Percentiles rank a stretch among this genome's conserved stretches.
Evolutionary conservation across 768 basidiomycete genomes (phyloP).

Genomic region (Leccinum disarticulatum): DNA sequence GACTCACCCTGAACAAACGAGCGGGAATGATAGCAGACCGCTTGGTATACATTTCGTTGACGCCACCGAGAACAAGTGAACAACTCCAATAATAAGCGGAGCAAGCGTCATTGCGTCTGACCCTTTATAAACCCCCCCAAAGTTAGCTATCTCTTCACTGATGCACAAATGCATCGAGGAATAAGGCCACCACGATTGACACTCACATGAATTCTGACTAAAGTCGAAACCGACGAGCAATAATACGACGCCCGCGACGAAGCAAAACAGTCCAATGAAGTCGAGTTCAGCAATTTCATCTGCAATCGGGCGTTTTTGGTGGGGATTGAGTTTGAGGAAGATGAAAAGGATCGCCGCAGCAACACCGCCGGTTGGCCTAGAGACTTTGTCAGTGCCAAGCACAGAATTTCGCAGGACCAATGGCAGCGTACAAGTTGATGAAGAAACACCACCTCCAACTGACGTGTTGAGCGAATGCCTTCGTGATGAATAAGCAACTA

Average conservation of each 20-base stretch:
- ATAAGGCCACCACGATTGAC: neutral
- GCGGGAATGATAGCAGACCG: slow-evolving; percentile 74
- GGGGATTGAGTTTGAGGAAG: slow-evolving; percentile 79
- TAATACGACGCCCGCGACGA: slow-evolving; percentile 65
- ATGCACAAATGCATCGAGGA: neutral
- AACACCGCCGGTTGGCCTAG: slow-evolving; percentile 71
- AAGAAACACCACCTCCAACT: slow-evolving; percentile 87
- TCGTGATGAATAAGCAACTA: slow-evolving; percentile 5
- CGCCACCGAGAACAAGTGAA: slow-evolving; percentile 48
- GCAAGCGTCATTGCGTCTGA: slow-evolving; percentile 57
- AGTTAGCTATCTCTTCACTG: neutral
- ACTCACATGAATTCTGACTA: slow-evolving; percentile 65
- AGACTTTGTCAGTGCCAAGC: neutral
- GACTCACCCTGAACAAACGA: slow-evolving; percentile 63
- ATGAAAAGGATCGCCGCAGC: slow-evolving; percentile 62
- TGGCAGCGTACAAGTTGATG: slow-evolving; percentile 61
- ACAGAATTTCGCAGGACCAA: neutral
- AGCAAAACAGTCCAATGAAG: slow-evolving; percentile 61
- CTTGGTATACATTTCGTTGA: slow-evolving; percentile 62
- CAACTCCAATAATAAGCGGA: slow-evolving; percentile 57
- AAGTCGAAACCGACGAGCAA: slow-evolving; percentile 73
- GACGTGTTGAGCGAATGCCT: slow-evolving; percentile 69
- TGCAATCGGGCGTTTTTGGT: slow-evolving; percentile 52
- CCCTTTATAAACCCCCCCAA: slow-evolving; percentile 42
- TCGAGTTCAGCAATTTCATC: slow-evolving; percentile 70